phyloP scores from a whole-genome alignment of 495 filamentous ascomycete genomes.

The Parachaetomium inaequale region DNA sequence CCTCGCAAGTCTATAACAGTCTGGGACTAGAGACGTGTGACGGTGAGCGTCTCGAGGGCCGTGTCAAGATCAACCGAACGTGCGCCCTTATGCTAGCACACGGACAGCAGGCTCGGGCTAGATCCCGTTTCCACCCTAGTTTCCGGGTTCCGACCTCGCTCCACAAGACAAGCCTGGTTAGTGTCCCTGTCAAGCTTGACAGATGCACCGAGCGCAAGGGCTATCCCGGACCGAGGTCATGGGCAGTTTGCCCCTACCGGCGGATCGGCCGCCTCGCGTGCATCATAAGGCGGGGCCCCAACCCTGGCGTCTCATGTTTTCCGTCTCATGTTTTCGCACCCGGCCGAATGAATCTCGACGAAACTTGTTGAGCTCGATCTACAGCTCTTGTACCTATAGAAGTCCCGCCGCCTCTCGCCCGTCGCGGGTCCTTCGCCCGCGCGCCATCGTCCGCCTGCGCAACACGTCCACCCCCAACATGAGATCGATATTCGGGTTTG shows the following conservation, averaged over 20 bases:
- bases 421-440: too few species aligned
- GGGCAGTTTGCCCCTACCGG: not conserved
- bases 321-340: too few species aligned
- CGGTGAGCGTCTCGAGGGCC: too few species aligned
- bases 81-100: too few species aligned
- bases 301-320: too few species aligned
- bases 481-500: constrained; percentile 3
- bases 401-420: not conserved
- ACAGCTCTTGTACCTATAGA: too few species aligned
- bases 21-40: too few species aligned
- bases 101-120: not conserved
- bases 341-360: too few species aligned
- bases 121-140: not conserved
- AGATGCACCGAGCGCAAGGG: not conserved
- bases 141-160: not conserved
- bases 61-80: too few species aligned
- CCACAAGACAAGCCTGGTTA: not conserved
- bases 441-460: not conserved
- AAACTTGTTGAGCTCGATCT: too few species aligned
- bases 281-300: not conserved
- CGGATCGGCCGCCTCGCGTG: not conserved
- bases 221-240: not conserved
- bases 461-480: not conserved
- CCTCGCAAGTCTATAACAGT: too few species aligned
- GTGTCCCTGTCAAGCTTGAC: too few species aligned